phyloP scores from a whole-genome alignment of 352 stramenopile species.

The Globisporangium takayamanum region DNA sequence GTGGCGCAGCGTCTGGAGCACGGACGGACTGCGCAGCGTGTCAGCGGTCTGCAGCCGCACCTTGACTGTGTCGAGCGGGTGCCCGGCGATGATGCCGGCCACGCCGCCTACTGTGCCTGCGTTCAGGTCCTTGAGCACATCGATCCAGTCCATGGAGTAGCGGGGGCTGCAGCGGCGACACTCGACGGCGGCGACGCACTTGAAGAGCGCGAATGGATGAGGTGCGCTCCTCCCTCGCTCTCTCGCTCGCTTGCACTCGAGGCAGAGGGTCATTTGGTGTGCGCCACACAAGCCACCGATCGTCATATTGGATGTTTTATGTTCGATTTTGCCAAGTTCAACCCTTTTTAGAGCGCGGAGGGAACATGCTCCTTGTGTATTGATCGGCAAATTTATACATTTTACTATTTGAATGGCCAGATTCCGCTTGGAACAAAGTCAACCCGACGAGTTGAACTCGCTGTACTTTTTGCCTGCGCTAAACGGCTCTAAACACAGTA shows the following conservation, averaged over 20 bases:
- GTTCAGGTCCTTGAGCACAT: conserved; percentile 80
- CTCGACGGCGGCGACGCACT: not conserved
- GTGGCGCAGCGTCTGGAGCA: conserved; percentile 40
- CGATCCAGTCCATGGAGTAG: conserved; percentile 46
- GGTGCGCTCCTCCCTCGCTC: not conserved
- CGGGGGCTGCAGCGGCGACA: not conserved
- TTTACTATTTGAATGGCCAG: no score
- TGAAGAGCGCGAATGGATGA: not conserved
- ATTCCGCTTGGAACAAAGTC: no score
- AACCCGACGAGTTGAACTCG: no score
- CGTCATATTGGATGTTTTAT: no score
- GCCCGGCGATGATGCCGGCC: conserved; percentile 66
- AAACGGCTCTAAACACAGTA: no score
- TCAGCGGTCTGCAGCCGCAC: conserved; percentile 70
- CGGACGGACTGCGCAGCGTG: conserved; percentile 20
- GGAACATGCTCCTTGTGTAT: no score
- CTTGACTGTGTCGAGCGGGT: conserved; percentile 86
- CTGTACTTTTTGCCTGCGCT: no score
- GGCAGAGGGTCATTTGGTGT: no score
- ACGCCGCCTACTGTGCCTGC: conserved; percentile 76
- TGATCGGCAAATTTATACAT: no score
- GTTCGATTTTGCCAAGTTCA: no score
- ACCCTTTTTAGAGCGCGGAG: no score
- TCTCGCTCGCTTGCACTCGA: not conserved
- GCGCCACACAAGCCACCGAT: no score